Conservation (phyloP, 139 green algal species). For the Yamagishiella unicocca region DNA sequence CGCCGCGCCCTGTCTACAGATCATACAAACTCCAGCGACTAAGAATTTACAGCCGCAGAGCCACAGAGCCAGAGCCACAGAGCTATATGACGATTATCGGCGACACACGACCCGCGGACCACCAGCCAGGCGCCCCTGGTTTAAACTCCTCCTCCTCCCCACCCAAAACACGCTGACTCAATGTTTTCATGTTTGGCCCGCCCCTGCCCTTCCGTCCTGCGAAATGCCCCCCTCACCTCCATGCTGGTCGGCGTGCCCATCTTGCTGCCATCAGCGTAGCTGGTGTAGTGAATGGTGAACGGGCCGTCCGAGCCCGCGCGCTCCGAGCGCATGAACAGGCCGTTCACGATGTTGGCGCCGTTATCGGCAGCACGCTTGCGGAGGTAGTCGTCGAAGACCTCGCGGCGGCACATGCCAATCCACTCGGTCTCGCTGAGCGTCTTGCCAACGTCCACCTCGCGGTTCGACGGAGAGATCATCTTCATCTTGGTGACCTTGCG, state of each 20-base stretch:
- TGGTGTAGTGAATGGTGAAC: conserved; percentile 95
- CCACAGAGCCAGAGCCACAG: too few species aligned
- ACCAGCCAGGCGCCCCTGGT: too few species aligned
- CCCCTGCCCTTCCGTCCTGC: not conserved
- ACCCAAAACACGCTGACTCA: too few species aligned
- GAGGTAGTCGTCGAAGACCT: conserved; percentile 97
- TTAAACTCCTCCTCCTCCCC: too few species aligned
- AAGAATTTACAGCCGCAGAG: too few species aligned
- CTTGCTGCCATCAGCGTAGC: conserved; percentile 91
- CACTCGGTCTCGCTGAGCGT: conserved; percentile 98
- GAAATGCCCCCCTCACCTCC: conserved; percentile 61
- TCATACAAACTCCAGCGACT: too few species aligned
- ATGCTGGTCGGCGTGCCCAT: conserved; percentile 85
- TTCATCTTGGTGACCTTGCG: conserved; percentile 99
- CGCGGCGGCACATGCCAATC: conserved; percentile 98
- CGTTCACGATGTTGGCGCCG: conserved; percentile 96
- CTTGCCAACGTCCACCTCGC: conserved; percentile 96
- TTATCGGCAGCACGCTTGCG: conserved; percentile 89
- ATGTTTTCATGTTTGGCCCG: too few species aligned
- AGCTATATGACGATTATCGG: too few species aligned
- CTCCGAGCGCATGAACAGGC: conserved; percentile 95
- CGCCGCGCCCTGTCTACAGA: too few species aligned
- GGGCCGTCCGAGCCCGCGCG: conserved; percentile 75
- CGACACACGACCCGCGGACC: too few species aligned
- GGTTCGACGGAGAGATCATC: conserved; percentile 99